phyloP scores from a whole-genome alignment of 2,329 filamentous ascomycete genomes.

The Fusarium mangiferae region DNA sequence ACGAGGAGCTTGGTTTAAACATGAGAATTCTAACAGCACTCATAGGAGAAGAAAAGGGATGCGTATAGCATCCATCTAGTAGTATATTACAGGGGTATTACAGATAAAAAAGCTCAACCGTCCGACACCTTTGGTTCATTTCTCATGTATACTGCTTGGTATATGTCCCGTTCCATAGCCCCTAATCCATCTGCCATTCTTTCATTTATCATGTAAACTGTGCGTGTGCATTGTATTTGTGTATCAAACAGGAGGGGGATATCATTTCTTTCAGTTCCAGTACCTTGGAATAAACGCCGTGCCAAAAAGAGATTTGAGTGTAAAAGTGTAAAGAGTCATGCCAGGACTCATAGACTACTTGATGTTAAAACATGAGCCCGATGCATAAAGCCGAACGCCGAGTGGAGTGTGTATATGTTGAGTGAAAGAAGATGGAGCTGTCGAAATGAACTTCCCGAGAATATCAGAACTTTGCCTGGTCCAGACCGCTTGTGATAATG shows the following conservation, averaged over 20 bases:
- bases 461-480: slow-evolving; percentile 4
- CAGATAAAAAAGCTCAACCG: slow-evolving; percentile 16
- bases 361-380: slow-evolving; percentile 5
- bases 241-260: slow-evolving; percentile 41
- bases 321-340: not conserved
- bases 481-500: not conserved
- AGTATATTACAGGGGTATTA: slow-evolving; percentile 40
- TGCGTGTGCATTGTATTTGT: slow-evolving; percentile 27
- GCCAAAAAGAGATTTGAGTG: slow-evolving; percentile 14
- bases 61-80: slow-evolving; percentile 27
- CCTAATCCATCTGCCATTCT: slow-evolving; percentile 14
- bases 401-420: slow-evolving; percentile 19
- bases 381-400: slow-evolving; percentile 37
- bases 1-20: not conserved
- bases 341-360: slow-evolving; percentile 10
- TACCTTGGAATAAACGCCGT: slow-evolving; percentile 40
- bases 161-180: slow-evolving; percentile 12
- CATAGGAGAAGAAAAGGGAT: slow-evolving; percentile 3
- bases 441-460: not conserved
- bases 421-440: not conserved
- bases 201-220: slow-evolving; percentile 18
- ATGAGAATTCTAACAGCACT: not conserved
- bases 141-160: slow-evolving; percentile 25
- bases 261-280: slow-evolving; percentile 44
- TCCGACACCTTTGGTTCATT: slow-evolving; percentile 14